Conservation (phyloP, 768 basidiomycete species). For the Trametes gibbosa region DNA sequence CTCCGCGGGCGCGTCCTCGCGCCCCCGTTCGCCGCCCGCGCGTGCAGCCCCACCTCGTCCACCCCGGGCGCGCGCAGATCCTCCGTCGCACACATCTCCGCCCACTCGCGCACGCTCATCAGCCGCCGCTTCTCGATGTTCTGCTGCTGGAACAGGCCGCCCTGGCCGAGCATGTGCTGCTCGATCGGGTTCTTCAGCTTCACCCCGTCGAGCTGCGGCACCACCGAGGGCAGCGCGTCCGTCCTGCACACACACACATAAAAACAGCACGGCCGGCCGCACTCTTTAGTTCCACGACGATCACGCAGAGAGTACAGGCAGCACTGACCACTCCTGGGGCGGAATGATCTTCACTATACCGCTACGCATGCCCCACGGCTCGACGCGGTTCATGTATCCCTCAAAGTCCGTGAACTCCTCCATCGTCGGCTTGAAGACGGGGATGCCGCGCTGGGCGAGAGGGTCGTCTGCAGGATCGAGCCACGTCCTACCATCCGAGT, state of each 20-base stretch:
- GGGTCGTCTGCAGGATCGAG: conserved; percentile 81
- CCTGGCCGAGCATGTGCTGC: conserved; percentile 85
- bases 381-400: conserved; percentile 79
- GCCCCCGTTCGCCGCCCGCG: conserved; percentile 37
- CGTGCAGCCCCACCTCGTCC: conserved; percentile 60
- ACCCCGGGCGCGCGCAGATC: conserved; percentile 74
- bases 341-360: conserved; percentile 98
- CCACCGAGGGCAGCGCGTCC: conserved; percentile 67
- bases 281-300: conserved; percentile 4
- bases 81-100: conserved; percentile 67
- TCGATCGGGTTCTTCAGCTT: conserved; percentile 90
- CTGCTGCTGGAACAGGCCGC: conserved; percentile 85
- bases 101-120: conserved; percentile 88
- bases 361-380: conserved; percentile 85
- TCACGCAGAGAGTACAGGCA: conserved; percentile 7
- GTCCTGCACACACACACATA: conserved; percentile 46
- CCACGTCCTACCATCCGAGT: conserved; percentile 62
- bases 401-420: conserved; percentile 93
- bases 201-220: conserved; percentile 66
- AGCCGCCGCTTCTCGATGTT: conserved; percentile 85
- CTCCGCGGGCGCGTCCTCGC: conserved; percentile 35
- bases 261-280: not conserved
- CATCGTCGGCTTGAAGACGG: conserved; percentile 94
- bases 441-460: conserved; percentile 83
- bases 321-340: conserved; percentile 83